A percentile compares a stretch with the other conserved stretches of the same genome.
Conservation (phyloP, 495 filamentous ascomycete species). For the Hypoxylon crocopeplum region DNA sequence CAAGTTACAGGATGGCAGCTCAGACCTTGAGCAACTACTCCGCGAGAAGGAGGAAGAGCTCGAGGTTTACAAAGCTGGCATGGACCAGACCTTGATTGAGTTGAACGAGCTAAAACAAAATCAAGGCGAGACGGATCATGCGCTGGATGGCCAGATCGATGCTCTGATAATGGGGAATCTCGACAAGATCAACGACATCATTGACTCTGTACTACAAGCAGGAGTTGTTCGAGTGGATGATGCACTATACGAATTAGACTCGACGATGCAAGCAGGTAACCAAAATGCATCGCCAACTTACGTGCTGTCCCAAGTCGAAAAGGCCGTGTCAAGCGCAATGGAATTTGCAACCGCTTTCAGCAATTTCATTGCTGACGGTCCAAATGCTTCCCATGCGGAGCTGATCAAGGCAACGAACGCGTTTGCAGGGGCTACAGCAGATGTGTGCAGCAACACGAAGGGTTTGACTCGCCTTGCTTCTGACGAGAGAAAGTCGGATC, state of each 20-base stretch:
- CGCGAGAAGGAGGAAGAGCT: slow-evolving; percentile 96
- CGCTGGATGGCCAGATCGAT: slow-evolving; percentile 89
- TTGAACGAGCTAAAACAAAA: slow-evolving; percentile 78
- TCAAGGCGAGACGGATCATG: slow-evolving; percentile 79
- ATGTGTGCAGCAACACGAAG: slow-evolving; percentile 96
- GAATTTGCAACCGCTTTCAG: slow-evolving; percentile 98
- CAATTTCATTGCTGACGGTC: slow-evolving; percentile 95
- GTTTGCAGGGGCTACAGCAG: slow-evolving; percentile 87
- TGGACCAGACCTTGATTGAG: slow-evolving; percentile 93
- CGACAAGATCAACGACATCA: slow-evolving; percentile 94
- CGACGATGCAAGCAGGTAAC: slow-evolving; percentile 97
- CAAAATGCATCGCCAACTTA: slow-evolving; percentile 97
- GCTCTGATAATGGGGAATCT: slow-evolving; percentile 82
- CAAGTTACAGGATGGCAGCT: slow-evolving; percentile 78
- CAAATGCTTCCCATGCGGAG: slow-evolving; percentile 87
- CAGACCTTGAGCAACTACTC: slow-evolving; percentile 81
- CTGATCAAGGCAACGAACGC: slow-evolving; percentile 92
- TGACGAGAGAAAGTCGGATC: slow-evolving; percentile 91
- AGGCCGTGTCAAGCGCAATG: slow-evolving; percentile 90
- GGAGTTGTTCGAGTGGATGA: slow-evolving; percentile 96
- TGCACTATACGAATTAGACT: slow-evolving; percentile 95
- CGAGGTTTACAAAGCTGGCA: slow-evolving; percentile 93
- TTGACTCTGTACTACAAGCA: slow-evolving; percentile 93
- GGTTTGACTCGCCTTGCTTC: slow-evolving; percentile 92
- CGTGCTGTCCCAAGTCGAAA: slow-evolving; percentile 95